Conservation (phyloP, 2,329 filamentous ascomycete species). For the Clonostachys sp. region DNA sequence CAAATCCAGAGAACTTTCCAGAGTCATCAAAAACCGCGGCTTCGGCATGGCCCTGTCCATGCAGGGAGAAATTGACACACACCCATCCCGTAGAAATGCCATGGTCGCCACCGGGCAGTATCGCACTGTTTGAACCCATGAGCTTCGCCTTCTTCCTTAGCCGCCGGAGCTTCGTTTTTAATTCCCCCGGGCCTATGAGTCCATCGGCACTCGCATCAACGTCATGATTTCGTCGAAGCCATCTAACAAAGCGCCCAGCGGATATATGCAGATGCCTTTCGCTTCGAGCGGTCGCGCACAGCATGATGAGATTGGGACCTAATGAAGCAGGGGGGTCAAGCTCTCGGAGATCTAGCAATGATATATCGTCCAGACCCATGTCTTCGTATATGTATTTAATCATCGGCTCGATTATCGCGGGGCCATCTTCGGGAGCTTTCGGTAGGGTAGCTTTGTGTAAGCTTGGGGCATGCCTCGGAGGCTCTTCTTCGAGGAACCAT, state of each 20-base stretch:
- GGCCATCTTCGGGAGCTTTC: conserved; percentile 61
- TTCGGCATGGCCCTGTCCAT: conserved; percentile 41
- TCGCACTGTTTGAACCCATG: conserved; percentile 66
- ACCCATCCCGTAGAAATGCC: conserved; percentile 94
- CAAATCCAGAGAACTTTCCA: conserved; percentile 73
- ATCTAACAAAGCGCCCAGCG: conserved; percentile 83
- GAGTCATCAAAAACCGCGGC: conserved; percentile 36
- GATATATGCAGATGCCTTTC: conserved; percentile 92
- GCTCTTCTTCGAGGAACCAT: conserved; percentile 83
- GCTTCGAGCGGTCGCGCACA: conserved; percentile 85
- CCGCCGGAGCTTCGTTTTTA: conserved; percentile 80
- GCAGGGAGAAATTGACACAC: conserved; percentile 78
- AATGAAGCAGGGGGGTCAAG: conserved; percentile 85
- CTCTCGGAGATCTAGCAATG: conserved; percentile 74
- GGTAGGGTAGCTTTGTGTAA: conserved; percentile 44
- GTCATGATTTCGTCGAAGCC: conserved; percentile 69
- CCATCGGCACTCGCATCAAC: conserved; percentile 80
- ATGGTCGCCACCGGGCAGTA: conserved; percentile 65
- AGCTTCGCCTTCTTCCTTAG: conserved; percentile 79
- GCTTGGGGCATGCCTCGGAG: conserved; percentile 44
- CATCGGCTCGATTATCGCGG: conserved; percentile 66
- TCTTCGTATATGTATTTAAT: conserved; percentile 78
- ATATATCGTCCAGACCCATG: conserved; percentile 79
- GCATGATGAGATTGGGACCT: conserved; percentile 85
- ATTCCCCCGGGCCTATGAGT: conserved; percentile 80